These are phyloP conservation scores for Tylopilus orsonianus DNA, from an alignment of 1,284 basidiomycete genomes.

Conservation along the genomic window DNA sequence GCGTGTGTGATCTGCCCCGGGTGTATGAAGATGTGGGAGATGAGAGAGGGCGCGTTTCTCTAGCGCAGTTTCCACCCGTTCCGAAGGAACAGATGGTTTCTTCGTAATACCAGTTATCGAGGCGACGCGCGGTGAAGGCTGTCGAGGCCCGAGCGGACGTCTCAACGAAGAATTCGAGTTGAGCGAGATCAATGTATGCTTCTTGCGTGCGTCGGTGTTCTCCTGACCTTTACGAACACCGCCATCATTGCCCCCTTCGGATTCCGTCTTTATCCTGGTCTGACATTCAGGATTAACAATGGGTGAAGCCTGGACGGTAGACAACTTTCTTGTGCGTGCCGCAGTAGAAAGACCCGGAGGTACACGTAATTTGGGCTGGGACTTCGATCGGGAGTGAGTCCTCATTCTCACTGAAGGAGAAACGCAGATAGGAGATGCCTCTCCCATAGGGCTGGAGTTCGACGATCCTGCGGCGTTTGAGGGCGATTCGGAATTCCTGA, in stretches of 20 bases:
- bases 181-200: constrained; percentile 8
- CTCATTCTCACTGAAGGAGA: constrained; percentile 2
- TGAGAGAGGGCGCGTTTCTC: constrained; percentile 9
- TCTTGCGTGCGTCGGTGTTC: not conserved
- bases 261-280: constrained; percentile 12
- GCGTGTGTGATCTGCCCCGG: constrained; percentile 3
- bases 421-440: not conserved
- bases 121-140: constrained; percentile 16
- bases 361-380: constrained; percentile 30
- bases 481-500: constrained; percentile 2
- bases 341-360: constrained; percentile 6
- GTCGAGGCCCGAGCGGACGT: constrained; percentile 25
- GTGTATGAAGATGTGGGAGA: constrained; percentile 1
- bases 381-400: constrained; percentile 27
- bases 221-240: not conserved
- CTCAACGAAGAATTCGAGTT: constrained; percentile 20
- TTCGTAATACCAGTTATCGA: constrained; percentile 1
- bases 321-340: constrained; percentile 25
- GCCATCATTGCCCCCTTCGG: not conserved
- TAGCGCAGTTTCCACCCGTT: not conserved
- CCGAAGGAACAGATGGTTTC: not conserved
- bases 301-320: constrained; percentile 34
- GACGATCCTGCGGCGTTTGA: not conserved
- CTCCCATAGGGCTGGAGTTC: too few species aligned
- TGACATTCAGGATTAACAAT: constrained; percentile 17